Conservation (phyloP, 768 basidiomycete genomes). For the Agaricus subrufescens region DNA sequence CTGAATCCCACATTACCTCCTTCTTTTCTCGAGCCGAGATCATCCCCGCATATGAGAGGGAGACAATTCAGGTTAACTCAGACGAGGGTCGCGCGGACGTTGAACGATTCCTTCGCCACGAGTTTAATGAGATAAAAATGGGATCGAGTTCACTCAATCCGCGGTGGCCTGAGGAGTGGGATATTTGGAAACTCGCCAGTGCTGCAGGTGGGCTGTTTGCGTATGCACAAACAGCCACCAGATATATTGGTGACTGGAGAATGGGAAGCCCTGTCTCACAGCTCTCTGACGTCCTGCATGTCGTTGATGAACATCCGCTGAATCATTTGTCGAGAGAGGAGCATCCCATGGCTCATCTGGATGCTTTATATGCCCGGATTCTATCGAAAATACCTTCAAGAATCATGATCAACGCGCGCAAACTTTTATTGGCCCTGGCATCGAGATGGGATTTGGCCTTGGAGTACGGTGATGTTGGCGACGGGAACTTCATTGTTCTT, state of each 20-base stretch:
- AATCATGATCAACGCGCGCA: background rate
- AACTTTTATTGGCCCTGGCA: background rate
- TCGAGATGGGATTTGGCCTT: background rate
- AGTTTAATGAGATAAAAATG: too few species aligned
- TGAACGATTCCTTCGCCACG: too few species aligned
- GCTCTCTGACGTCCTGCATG: background rate
- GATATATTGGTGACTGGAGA: background rate
- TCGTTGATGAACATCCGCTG: background rate
- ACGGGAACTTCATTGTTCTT: background rate
- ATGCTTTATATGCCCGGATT: slow-evolving; percentile 4
- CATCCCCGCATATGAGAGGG: too few species aligned
- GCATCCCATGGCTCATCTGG: slow-evolving; percentile 7
- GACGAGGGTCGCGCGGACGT: too few species aligned
- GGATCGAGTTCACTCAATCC: too few species aligned
- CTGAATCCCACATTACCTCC: too few species aligned
- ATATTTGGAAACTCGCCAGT: background rate
- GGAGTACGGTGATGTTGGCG: too few species aligned
- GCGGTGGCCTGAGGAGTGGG: background rate
- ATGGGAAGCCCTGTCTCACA: background rate
- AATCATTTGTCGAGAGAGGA: background rate
- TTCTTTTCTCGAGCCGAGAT: too few species aligned
- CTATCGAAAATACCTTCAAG: background rate
- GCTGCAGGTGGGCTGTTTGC: background rate
- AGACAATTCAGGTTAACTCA: too few species aligned
- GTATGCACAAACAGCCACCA: background rate